A percentile compares a stretch with the other conserved stretches of the same genome.
Evolutionary conservation across 805 yeast species (phyloP).

Genomic region (Kodamaea neixiangensis): DNA sequence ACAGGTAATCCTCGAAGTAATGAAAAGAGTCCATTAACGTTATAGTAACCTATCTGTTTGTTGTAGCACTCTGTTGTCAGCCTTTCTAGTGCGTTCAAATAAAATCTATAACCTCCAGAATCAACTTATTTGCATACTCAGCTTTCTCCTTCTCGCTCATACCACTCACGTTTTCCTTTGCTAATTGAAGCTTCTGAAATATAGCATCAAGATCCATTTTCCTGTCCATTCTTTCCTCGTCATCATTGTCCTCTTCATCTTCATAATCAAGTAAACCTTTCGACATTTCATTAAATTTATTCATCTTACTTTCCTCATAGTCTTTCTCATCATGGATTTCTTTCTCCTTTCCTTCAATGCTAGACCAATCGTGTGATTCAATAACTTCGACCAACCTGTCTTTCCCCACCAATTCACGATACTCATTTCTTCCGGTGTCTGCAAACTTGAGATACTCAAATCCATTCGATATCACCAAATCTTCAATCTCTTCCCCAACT

Average conservation of each 20-base stretch:
- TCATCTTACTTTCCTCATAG: constrained; percentile 24
- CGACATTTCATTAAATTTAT: constrained; percentile 28
- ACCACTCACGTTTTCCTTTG: constrained; percentile 31
- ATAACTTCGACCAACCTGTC: constrained; percentile 47
- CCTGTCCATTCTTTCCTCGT: constrained; percentile 4
- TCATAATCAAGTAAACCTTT: constrained; percentile 21
- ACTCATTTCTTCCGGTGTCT: constrained; percentile 41
- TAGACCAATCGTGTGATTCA: constrained; percentile 51
- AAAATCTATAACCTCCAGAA: constrained; percentile 42
- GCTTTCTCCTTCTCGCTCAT: constrained; percentile 29
- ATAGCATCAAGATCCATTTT: constrained; percentile 31
- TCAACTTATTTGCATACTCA: constrained; percentile 33
- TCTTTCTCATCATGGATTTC: constrained; percentile 8
- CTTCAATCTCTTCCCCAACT: constrained; percentile 35
- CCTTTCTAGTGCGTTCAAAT: constrained; percentile 19
- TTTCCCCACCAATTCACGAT: constrained; percentile 42
- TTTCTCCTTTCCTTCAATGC: constrained; percentile 16
- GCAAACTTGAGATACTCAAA: constrained; percentile 43
- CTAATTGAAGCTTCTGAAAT: constrained; percentile 34
- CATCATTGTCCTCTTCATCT: constrained; percentile 11
- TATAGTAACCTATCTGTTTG: no score
- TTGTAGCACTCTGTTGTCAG: no score
- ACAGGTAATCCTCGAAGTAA: neutral
- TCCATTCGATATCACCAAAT: constrained; percentile 37
- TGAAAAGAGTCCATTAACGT: neutral